Percentiles rank a stretch among this genome's conserved stretches.
These are phyloP conservation scores for Gyromitra esculenta DNA, from an alignment of 2,329 filamentous ascomycete species.

Conservation along the genomic window DNA sequence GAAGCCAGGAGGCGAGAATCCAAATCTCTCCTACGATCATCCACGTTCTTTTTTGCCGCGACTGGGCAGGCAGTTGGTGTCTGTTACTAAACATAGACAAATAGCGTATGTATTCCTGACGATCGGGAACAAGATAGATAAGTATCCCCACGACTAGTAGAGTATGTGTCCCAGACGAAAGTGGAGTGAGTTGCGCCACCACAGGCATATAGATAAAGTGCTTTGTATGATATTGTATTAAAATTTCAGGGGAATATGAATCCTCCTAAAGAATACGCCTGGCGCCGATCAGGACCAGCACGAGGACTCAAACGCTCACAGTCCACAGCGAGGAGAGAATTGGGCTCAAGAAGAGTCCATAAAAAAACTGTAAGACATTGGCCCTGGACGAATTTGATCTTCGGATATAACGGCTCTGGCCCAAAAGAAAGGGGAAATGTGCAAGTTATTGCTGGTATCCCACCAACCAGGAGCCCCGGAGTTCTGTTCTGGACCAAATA, in stretches of 20 bases:
- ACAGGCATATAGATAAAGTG: not conserved
- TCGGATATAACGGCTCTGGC: not conserved
- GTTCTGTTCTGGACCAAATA: not conserved
- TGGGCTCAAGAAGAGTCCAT: not conserved
- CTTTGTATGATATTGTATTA: not conserved
- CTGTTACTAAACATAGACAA: not conserved
- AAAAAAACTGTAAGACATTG: not conserved
- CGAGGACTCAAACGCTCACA: not conserved
- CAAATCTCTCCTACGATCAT: not conserved
- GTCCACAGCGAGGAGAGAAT: not conserved
- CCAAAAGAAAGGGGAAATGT: not conserved
- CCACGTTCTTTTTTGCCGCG: not conserved
- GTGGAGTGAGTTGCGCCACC: constrained; percentile 5
- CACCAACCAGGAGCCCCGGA: not conserved
- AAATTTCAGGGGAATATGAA: not conserved
- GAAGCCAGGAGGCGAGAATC: not conserved
- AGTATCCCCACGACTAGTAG: not conserved
- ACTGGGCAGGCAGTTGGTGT: not conserved
- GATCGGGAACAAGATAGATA: not conserved
- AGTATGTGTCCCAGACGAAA: not conserved
- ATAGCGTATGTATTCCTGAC: not conserved
- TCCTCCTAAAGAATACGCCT: not conserved
- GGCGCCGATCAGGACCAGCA: not conserved
- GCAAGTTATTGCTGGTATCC: not conserved
- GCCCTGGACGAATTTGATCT: not conserved